Evolutionary conservation across 2,329 filamentous ascomycete genomes (phyloP), one percentile per base, ranked within the genome.

Genomic region (Colletotrichum noveboracense): DNA sequence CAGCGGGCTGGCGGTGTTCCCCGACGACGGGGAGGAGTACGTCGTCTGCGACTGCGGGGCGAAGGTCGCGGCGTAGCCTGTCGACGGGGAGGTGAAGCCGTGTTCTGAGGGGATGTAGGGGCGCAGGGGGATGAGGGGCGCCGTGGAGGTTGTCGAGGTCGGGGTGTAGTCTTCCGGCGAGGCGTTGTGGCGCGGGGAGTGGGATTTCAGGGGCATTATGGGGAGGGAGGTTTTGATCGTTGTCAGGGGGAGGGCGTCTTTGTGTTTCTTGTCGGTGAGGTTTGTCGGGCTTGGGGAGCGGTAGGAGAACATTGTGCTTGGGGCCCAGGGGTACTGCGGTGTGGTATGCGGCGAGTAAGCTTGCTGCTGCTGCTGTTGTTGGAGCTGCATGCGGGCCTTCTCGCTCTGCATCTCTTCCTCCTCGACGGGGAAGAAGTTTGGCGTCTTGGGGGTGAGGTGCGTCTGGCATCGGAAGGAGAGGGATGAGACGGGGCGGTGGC

Each of bases 401-500:
- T 82, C 80, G 16, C 69, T 66, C 10, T 68, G 71, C 61, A 56
- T 66, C 16, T 75, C 71, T 52, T 84, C 82, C 16, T 83, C 82
- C 32, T 82, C 81, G 6, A 81, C 79, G 6, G 79, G 79, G 78
- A 84, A 84, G 79, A 86, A 85, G 48, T 80, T 79, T 0, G 86
- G 85, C 1, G 85, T 85, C 18, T 83, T 80, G 2, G 85, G 85
- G 10, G 84, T 84, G 28, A 88, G 80, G 69, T 85, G 86, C 1
- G 88, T 86, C 73, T 89, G 87, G 81, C 89, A 90, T 36, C 86
- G 86, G 81, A 90, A 91, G 3, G 87, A 89, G 32, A 90, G 84
- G 6, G 87, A 85, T 0, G 89, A 90, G 16, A 80, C 80, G n/a
- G 84, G 84, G 16, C 83, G 84, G 75, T 83, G 81, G 18, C 78